These are phyloP conservation scores for Polychaeton citri DNA, from an alignment of 2,329 filamentous ascomycete species.

Conservation along the genomic window DNA sequence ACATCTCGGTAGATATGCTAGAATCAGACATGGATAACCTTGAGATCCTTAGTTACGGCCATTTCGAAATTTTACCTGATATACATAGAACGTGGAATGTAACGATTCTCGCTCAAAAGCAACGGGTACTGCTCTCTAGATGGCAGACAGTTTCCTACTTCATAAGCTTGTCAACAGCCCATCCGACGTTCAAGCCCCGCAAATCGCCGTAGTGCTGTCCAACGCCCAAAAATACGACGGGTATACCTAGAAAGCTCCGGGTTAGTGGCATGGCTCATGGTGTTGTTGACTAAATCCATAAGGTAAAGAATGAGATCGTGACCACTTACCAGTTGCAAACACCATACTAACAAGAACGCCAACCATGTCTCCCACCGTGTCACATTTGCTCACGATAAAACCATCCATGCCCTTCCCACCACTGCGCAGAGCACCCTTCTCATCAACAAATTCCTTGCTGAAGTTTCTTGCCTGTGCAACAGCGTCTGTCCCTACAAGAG, in stretches of 20 bases:
- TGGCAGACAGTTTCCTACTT: constrained; percentile 28
- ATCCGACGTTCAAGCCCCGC: constrained; percentile 49
- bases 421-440: constrained; percentile 20
- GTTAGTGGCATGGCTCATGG: no score
- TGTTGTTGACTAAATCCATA: constrained; percentile 1
- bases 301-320: no score
- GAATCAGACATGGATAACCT: no score
- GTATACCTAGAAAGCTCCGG: constrained; percentile 56
- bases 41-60: no score
- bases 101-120: no score
- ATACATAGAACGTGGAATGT: no score
- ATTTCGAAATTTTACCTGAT: no score
- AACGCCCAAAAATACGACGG: constrained; percentile 78
- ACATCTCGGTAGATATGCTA: no score
- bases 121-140: no score
- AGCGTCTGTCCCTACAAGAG: constrained; percentile 86
- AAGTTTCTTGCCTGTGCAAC: constrained; percentile 95
- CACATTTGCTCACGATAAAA: constrained; percentile 97
- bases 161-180: constrained; percentile 49
- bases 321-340: constrained; percentile 65
- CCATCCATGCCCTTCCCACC: constrained; percentile 71
- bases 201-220: constrained; percentile 56
- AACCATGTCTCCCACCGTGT: constrained; percentile 99
- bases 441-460: constrained; percentile 62
- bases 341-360: constrained; percentile 93